Base-by-base conservation (phyloP, 352 stramenopile genomes). In the Phytophthora brassicae region DNA sequence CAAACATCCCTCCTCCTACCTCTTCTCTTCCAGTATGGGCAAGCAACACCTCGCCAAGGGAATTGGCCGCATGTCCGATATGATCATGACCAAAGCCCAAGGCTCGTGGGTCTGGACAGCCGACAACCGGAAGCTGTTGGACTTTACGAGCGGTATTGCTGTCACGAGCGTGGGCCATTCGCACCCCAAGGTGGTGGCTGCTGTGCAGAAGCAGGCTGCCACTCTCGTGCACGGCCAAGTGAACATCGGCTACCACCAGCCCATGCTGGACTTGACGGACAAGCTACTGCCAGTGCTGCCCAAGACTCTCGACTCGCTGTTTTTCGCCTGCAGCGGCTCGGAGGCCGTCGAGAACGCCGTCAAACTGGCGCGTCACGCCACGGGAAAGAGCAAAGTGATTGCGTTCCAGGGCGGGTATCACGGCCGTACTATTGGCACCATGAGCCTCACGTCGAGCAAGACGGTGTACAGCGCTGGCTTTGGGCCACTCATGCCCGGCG, bases 101-200 rank as follows among this genome's bases (percentile, higher is more conserved):
- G 90, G 90, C 41, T 90, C 72, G 50, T 97, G 86, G 75, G 65
- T 98, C 61, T 94, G 74, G 70, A 97, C 89, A 20, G 64, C 77
- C 45, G 89, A 97, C 62, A 80, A 90, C 50, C 77, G 87, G 66
- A 97, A 94, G 73, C 66, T 94, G 42, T 74, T 97, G 44, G 94
- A 98, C 74, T 97, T 98, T 60, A 96, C 91, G 19, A 96, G 82
- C 53, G 94, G 92, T 51, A 98, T 98, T 65, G 92, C 89, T 55
- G 92, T 98, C 22, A 92, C 88, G 6, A 97, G 88, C 63, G 82
- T 96, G 31, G 94, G 94, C 43, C 92, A 98, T 70, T 97, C 85
- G 61, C 94, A 98, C 74, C 92, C 94, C 17, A 85, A 83, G 56
- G 87, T 98, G 22, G 80, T 97, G 20, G 68, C 89, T 23, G 94